Evolutionary conservation across 2,329 filamentous ascomycete species (phyloP).

Genomic region (Fusarium sacchari): DNA sequence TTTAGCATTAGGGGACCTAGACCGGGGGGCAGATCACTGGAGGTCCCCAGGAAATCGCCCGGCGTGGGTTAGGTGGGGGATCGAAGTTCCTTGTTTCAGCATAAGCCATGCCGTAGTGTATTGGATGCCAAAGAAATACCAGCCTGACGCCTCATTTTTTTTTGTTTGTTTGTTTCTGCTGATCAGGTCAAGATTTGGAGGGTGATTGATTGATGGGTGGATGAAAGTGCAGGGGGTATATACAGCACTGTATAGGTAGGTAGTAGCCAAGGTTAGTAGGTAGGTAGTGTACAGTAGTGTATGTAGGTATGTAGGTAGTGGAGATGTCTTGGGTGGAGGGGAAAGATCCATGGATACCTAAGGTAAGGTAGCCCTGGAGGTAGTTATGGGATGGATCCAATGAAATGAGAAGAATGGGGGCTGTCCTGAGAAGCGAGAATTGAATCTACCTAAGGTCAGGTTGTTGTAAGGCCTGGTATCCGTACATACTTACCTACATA

Average conservation of each 20-base stretch:
- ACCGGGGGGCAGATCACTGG: background rate
- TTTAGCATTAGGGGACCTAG: constrained; percentile 5
- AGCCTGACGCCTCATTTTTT: background rate
- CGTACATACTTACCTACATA: background rate
- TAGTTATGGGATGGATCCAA: no score
- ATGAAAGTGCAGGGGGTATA: background rate
- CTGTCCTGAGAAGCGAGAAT: background rate
- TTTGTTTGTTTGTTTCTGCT: background rate
- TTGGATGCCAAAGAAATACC: background rate
- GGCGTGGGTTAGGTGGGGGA: constrained; percentile 20
- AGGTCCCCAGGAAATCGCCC: constrained; percentile 22
- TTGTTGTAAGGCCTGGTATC: background rate
- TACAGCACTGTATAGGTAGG: background rate
- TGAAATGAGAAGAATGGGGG: background rate
- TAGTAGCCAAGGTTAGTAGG: background rate
- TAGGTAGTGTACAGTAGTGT: background rate
- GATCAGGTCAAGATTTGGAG: background rate
- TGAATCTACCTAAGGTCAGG: no score
- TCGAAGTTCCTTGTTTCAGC: constrained; percentile 13
- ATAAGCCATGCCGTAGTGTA: background rate
- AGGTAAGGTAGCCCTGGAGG: no score
- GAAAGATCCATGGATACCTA: background rate
- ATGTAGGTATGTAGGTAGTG: no score
- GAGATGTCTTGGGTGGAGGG: background rate
- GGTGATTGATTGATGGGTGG: background rate